These are phyloP conservation scores for Cryptosporidium tyzzeri DNA, from an alignment of 169 alveolate species.

Conservation along the genomic window DNA sequence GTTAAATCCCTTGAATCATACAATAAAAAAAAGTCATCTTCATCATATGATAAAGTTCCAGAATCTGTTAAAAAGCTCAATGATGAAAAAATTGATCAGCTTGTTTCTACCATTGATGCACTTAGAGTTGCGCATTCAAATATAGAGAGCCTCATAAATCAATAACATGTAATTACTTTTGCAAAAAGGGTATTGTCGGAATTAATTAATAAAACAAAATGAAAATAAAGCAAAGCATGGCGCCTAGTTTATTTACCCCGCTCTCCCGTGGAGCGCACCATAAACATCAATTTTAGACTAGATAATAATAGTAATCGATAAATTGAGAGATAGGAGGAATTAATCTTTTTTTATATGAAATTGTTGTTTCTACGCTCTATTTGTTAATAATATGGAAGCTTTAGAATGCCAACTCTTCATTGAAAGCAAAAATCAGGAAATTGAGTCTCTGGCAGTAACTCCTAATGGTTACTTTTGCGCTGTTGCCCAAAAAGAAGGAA, in stretches of 20 bases:
- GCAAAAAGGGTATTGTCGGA: not conserved
- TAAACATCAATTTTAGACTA: conserved; percentile 65
- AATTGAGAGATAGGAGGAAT: conserved; percentile 14
- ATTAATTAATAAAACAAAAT: not conserved
- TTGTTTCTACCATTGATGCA: conserved; percentile 39
- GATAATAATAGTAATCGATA: not conserved
- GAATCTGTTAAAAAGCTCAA: conserved; percentile 83
- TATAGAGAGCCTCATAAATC: conserved; percentile 13
- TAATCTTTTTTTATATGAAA: conserved; percentile 5
- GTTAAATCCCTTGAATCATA: conserved; percentile 83
- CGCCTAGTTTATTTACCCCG: conserved; percentile 20
- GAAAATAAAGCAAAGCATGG: not conserved
- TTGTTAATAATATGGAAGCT: conserved; percentile 18
- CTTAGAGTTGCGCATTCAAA: conserved; percentile 49
- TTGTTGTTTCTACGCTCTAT: not conserved
- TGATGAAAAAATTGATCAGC: conserved; percentile 83
- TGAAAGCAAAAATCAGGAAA: conserved; percentile 20
- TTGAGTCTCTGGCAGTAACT: conserved; percentile 59
- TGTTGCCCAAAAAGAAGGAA: conserved; percentile 40
- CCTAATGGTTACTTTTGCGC: conserved; percentile 73
- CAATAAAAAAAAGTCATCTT: conserved; percentile 79
- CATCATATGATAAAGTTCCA: conserved; percentile 84
- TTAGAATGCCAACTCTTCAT: conserved; percentile 48
- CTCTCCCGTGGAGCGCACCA: conserved; percentile 47
- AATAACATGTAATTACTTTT: not conserved